These are phyloP conservation scores for Trebouxia sp. DNA, from an alignment of 139 green algal genomes.

Conservation along the genomic window DNA sequence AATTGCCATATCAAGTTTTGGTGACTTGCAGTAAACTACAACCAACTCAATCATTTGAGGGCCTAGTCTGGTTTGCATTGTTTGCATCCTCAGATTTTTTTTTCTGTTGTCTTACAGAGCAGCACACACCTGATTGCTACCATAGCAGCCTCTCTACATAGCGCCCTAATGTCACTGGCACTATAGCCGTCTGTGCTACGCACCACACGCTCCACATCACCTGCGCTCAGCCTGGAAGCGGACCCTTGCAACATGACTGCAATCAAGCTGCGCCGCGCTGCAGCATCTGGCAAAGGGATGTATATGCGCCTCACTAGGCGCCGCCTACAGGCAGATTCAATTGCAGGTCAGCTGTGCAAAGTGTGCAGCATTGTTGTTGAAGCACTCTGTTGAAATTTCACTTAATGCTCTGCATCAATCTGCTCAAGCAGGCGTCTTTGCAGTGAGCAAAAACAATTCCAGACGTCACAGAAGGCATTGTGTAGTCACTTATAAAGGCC, in stretches of 20 bases:
- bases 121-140: constrained; percentile 49
- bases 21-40: neutral
- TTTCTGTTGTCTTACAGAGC: too few species aligned
- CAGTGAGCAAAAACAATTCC: too few species aligned
- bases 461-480: too few species aligned
- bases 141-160: constrained; percentile 84
- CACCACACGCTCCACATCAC: constrained; percentile 38
- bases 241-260: constrained; percentile 54
- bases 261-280: constrained; percentile 62
- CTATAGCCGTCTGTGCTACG: constrained; percentile 54
- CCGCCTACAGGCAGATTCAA: constrained; percentile 54
- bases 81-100: too few species aligned
- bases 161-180: constrained; percentile 75
- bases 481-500: too few species aligned
- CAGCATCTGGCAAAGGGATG: constrained; percentile 86
- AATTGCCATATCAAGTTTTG: neutral
- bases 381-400: too few species aligned
- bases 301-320: constrained; percentile 96
- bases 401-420: too few species aligned
- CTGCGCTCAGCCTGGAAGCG: neutral
- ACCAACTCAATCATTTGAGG: neutral
- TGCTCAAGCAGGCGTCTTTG: too few species aligned
- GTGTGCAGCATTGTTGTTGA: too few species aligned
- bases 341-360: too few species aligned
- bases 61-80: neutral